Evolutionary conservation across 73 alveolate species (phyloP).

Genomic region (Tetrahymena elliotti): DNA sequence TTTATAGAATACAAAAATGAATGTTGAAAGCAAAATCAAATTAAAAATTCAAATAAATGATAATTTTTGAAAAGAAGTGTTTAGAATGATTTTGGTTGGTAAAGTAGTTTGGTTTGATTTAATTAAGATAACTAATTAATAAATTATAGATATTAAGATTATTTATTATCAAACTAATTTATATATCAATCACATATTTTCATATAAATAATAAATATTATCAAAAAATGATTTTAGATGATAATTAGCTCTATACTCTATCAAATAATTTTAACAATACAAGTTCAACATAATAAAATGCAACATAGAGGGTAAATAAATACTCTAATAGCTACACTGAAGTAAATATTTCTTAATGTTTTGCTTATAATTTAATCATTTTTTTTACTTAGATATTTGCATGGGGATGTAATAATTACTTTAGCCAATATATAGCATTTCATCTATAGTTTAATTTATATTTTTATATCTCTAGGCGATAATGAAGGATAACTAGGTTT

Average conservation of each 20-base stretch:
- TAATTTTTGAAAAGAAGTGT: not conserved
- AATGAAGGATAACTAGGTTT: constrained; percentile 17
- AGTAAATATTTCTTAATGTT: not conserved
- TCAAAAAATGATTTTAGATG: not conserved
- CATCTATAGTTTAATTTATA: not conserved
- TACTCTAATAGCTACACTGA: not conserved
- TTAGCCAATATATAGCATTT: not conserved
- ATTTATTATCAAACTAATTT: not conserved
- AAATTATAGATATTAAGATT: not conserved
- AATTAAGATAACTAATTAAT: too few relatives aligned
- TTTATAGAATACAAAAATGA: not conserved
- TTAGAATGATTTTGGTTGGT: not conserved
- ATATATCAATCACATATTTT: too few relatives aligned
- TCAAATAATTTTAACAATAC: not conserved
- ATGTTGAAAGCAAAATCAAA: not conserved
- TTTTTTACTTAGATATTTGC: not conserved
- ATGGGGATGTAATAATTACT: constrained; percentile 1
- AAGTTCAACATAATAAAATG: not conserved
- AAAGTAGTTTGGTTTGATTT: not conserved
- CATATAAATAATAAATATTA: too few relatives aligned
- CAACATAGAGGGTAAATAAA: not conserved
- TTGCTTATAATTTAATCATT: not conserved
- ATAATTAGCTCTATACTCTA: not conserved
- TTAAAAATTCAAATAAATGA: not conserved
- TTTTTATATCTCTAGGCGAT: not conserved